Base-by-base conservation (phyloP, 1,284 basidiomycete genomes). In the Trichosporon asahii region DNA sequence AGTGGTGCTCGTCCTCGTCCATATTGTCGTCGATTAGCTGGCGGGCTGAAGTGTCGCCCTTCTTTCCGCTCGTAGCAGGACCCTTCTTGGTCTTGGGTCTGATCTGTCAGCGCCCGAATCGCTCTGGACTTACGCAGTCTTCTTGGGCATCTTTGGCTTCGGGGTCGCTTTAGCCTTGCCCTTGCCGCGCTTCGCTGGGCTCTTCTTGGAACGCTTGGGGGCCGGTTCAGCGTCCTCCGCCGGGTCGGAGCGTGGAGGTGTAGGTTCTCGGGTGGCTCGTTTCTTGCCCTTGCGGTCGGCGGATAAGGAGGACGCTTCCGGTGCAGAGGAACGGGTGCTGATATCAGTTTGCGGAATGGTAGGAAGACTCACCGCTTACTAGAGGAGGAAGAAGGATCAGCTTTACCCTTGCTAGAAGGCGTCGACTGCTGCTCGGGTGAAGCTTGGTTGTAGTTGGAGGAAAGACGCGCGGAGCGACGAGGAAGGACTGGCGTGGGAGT, bases 1-100 rank as follows among this genome's bases (percentile, higher is more conserved):
- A 80, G n/a, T 76, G 66, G 11, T 75, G 74, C 35, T 79, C 79
- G 53, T 79, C 79, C 40, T 94, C 80, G 86, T 95, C 84, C 92
- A 89, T 79, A 79, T 90, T 68, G 87, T 88, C 65, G 86, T 87
- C 78, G 86, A 91, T 79, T 85, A 89, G 44, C 87, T 89, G 73
- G 74, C 90, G 71, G 3, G 80, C 70, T 40, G 80, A 69, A 18
- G 69, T 69, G 60, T 80, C 78, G 15, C 80, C 79, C 67, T 82
- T 82, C 73, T 79, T 82, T 53, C 80, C 77, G 23, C 53, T 66
- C 1, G 75, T 67, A 35, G 71, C 33, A 21, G 72, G 76, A 25
- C 73, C 70, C 40, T 75, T 70, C 73, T 77, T 80, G 68, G 72
- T 66, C 68, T 75, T 79, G 46, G 77, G 72, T 21, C 77, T 78